Evolutionary conservation across 805 yeast species (phyloP).

Genomic region (Saccharomycopsis capsularis): DNA sequence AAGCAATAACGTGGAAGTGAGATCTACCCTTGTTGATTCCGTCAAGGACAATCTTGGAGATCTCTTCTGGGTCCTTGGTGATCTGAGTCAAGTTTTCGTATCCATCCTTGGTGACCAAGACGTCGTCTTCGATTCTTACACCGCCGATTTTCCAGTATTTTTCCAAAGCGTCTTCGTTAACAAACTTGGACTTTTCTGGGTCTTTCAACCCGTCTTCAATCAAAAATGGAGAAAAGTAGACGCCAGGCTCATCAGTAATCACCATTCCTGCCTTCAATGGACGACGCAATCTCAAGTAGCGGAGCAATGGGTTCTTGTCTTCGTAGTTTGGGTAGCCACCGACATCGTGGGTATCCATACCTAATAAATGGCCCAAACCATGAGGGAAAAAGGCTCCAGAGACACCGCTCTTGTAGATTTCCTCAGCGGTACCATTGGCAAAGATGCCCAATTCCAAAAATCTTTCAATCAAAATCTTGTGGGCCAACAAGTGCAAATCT

Average conservation of each 20-base stretch:
- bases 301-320: constrained; percentile 71
- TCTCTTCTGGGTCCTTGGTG: constrained; percentile 81
- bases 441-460: constrained; percentile 74
- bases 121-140: constrained; percentile 92
- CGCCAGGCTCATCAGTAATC: constrained; percentile 92
- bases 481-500: constrained; percentile 72
- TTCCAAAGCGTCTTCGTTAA: constrained; percentile 59
- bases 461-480: constrained; percentile 63
- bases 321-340: constrained; percentile 84
- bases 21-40: constrained; percentile 58
- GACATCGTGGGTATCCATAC: constrained; percentile 95
- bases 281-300: constrained; percentile 77
- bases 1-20: constrained; percentile 48
- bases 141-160: constrained; percentile 92
- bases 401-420: constrained; percentile 61
- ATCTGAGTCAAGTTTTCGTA: constrained; percentile 74
- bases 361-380: constrained; percentile 89
- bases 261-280: constrained; percentile 69
- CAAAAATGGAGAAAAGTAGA: constrained; percentile 80
- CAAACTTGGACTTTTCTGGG: constrained; percentile 45
- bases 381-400: constrained; percentile 87
- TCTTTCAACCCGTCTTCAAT: constrained; percentile 55
- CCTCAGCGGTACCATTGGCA: constrained; percentile 50
- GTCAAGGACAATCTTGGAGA: constrained; percentile 63
- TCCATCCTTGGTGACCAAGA: constrained; percentile 70